Conservation (phyloP, 202 grass and related monocot genomes). For the Elaeis oleifera region DNA sequence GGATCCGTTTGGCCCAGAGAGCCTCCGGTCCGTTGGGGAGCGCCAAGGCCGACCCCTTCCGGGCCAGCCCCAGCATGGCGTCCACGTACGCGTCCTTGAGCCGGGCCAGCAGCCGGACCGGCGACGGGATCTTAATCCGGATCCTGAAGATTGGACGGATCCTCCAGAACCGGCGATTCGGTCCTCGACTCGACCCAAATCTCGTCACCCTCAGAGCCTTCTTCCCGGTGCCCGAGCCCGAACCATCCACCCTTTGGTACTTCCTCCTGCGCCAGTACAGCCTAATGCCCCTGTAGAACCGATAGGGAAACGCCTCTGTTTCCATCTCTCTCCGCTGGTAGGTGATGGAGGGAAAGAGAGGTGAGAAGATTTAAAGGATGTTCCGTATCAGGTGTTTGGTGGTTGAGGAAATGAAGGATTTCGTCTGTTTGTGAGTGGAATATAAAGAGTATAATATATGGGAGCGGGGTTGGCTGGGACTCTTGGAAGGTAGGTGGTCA, state of each 20-base stretch:
- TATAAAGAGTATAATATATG: too few relatives aligned
- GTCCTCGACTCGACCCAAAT: neutral
- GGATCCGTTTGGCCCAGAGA: neutral
- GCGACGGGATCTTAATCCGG: neutral
- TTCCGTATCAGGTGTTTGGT: too few relatives aligned
- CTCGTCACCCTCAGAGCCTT: neutral
- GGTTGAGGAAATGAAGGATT: too few relatives aligned
- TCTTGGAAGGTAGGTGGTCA: too few relatives aligned
- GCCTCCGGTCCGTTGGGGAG: neutral
- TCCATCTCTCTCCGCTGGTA: neutral
- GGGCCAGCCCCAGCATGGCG: conserved; percentile 15
- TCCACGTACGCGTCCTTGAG: conserved; percentile 20
- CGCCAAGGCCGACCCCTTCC: neutral
- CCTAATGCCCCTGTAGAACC: conserved; percentile 7
- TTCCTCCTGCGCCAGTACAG: conserved; percentile 13
- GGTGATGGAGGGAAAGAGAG: too few relatives aligned
- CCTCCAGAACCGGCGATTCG: conserved; percentile 1
- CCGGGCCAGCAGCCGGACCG: conserved; percentile 17
- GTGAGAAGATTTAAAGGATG: too few relatives aligned
- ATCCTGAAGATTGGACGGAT: neutral
- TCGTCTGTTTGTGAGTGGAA: too few relatives aligned
- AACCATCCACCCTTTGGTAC: conserved; percentile 5
- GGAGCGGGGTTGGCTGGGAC: too few relatives aligned
- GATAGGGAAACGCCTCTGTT: neutral
- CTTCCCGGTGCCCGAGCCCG: neutral